These are phyloP conservation scores for Mycena metata DNA, from an alignment of 768 basidiomycete species.

Conservation along the genomic window DNA sequence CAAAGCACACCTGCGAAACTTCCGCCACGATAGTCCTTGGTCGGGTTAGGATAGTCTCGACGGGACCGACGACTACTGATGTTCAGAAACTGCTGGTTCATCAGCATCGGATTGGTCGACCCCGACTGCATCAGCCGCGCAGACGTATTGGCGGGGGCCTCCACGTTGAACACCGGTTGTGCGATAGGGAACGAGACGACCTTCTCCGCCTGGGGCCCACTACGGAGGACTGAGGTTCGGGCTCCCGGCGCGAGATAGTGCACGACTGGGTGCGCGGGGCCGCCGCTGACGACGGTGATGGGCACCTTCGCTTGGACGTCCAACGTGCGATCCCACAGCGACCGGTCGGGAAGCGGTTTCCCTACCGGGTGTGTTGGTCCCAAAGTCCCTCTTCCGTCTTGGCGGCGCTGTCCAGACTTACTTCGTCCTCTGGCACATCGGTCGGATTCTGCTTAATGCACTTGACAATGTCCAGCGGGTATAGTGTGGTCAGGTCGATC, in stretches of 20 bases:
- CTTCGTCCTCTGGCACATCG: not conserved
- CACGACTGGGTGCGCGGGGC: not conserved
- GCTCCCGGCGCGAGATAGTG: conserved; percentile 26
- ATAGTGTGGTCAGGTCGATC: conserved; percentile 7
- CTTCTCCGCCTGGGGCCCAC: not conserved
- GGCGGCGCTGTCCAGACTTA: not conserved
- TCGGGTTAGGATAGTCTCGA: not conserved
- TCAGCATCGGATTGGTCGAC: conserved; percentile 2
- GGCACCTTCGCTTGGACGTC: not conserved
- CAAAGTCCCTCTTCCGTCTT: conserved; percentile 26
- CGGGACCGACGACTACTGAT: too few relatives aligned
- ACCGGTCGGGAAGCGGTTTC: not conserved
- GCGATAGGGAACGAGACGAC: conserved; percentile 1
- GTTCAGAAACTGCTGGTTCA: not conserved
- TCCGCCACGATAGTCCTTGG: not conserved
- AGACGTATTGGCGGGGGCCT: conserved; percentile 23
- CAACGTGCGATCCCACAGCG: not conserved
- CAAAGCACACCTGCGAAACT: conserved; percentile 25
- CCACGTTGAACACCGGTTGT: conserved; percentile 4
- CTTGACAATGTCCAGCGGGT: conserved; percentile 14
- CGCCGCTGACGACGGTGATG: conserved; percentile 3
- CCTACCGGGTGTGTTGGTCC: conserved; percentile 18
- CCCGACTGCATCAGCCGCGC: conserved; percentile 25
- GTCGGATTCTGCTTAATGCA: not conserved
- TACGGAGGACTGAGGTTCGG: conserved; percentile 10